Percentiles rank a stretch among this genome's conserved stretches.
Conservation (phyloP, 2,329 filamentous ascomycete genomes). For the Colletotrichum aenigma region DNA sequence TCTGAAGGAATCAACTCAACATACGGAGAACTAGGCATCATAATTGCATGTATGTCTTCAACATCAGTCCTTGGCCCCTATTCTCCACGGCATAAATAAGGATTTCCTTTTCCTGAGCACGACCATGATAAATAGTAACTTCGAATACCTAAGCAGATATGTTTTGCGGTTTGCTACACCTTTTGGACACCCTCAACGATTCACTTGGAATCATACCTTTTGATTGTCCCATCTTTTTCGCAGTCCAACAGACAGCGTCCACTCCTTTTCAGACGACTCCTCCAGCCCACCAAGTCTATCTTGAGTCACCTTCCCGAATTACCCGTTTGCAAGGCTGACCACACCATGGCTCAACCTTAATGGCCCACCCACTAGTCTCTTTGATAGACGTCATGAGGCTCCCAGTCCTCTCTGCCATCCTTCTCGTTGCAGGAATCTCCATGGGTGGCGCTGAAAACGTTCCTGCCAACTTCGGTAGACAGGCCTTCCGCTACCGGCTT, state of each 20-base stretch:
- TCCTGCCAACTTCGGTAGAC: accelerated
- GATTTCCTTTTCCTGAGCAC: not conserved
- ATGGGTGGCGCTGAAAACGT: accelerated
- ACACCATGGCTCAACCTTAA: accelerated
- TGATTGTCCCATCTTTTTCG: not conserved
- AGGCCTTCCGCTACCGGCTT: not conserved
- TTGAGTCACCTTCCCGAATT: not conserved
- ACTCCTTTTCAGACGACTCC: not conserved
- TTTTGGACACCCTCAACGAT: not conserved
- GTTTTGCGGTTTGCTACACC: not conserved
- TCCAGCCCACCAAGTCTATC: not conserved
- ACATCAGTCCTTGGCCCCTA: not conserved
- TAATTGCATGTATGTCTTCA: not conserved
- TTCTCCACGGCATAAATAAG: not conserved
- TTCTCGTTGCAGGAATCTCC: not conserved
- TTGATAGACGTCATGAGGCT: not conserved
- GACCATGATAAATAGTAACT: not conserved
- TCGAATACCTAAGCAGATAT: not conserved
- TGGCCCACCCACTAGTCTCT: accelerated
- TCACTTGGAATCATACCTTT: no score
- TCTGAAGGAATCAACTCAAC: not conserved
- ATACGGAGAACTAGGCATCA: not conserved
- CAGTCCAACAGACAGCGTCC: not conserved
- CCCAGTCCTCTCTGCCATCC: accelerated
- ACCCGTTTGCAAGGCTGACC: not conserved